Percentiles rank a stretch among this genome's conserved stretches.
Conservation (phyloP, 805 yeast genomes). For the Vanderwaltozyma verrucispora region DNA sequence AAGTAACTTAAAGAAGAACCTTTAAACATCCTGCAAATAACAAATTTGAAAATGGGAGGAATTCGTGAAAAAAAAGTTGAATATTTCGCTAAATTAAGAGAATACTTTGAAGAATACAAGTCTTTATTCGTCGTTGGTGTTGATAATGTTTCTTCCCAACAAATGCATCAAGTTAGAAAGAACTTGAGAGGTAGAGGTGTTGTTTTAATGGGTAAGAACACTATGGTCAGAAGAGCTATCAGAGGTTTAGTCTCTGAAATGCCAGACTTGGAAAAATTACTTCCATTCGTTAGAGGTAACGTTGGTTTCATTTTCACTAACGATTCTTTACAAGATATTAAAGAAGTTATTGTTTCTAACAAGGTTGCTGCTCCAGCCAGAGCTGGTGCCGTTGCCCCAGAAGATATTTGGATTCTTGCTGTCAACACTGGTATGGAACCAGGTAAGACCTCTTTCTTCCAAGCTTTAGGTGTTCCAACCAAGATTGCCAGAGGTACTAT, state of each 20-base stretch:
- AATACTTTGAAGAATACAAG: constrained; percentile 92
- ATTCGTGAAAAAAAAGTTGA: constrained; percentile 93
- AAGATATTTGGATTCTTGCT: constrained; percentile 95
- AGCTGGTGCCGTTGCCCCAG: constrained; percentile 99
- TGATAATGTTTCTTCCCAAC: constrained; percentile 99
- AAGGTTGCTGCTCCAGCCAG: constrained; percentile 99
- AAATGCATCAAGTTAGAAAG: constrained; percentile 99
- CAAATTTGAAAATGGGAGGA: constrained; percentile 98
- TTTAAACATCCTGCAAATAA: constrained; percentile 75
- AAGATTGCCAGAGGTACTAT: constrained; percentile 99
- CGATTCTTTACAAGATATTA: constrained; percentile 81
- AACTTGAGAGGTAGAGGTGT: constrained; percentile 90
- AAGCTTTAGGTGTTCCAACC: constrained; percentile 99
- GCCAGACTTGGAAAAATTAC: constrained; percentile 91
- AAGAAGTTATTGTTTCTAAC: constrained; percentile 81
- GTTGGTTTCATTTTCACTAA: constrained; percentile 99
- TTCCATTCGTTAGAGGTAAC: constrained; percentile 95
- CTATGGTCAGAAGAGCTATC: constrained; percentile 99
- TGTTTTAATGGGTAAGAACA: constrained; percentile 99
- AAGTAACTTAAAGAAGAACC: constrained; percentile 27
- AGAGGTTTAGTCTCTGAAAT: constrained; percentile 88
- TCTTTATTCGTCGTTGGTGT: constrained; percentile 98
- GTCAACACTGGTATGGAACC: constrained; percentile 99
- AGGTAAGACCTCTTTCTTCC: constrained; percentile 99
- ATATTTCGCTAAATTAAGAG: constrained; percentile 92